These are phyloP conservation scores for Tolypocladium album DNA, from an alignment of 2,329 filamentous ascomycete genomes.

Conservation along the genomic window DNA sequence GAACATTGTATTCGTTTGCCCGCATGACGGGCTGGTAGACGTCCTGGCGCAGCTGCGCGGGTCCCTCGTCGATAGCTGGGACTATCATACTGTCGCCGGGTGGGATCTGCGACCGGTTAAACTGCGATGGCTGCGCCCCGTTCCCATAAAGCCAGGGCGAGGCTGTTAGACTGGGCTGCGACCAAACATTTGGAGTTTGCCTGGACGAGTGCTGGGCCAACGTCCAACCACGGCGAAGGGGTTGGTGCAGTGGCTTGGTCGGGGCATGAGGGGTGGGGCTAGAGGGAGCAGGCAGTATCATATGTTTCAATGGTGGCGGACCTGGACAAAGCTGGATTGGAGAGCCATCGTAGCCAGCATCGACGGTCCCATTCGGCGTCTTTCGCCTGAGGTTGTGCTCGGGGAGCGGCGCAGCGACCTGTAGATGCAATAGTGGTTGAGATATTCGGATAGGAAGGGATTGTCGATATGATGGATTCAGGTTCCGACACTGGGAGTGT, in stretches of 20 bases:
- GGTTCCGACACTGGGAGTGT: constrained; percentile 17
- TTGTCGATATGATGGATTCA: constrained; percentile 11
- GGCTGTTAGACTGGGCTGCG: neutral
- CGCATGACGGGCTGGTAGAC: constrained; percentile 21
- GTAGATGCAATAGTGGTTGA: constrained; percentile 15
- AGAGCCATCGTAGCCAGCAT: constrained; percentile 83
- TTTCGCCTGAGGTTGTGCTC: constrained; percentile 67
- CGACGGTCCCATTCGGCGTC: constrained; percentile 86
- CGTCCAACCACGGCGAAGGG: neutral
- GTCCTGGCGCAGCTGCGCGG: constrained; percentile 8
- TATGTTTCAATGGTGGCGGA: constrained; percentile 71
- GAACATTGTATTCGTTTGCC: constrained; percentile 25
- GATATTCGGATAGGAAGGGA: constrained; percentile 22
- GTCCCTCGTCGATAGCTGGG: constrained; percentile 6
- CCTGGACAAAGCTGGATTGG: constrained; percentile 61
- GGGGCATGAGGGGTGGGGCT: constrained; percentile 9
- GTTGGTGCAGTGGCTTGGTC: constrained; percentile 1
- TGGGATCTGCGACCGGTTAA: neutral
- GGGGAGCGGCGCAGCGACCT: constrained; percentile 10
- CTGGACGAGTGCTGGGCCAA: neutral
- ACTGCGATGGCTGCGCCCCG: neutral
- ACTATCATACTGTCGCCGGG: neutral
- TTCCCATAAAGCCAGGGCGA: neutral
- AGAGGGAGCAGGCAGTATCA: constrained; percentile 54
- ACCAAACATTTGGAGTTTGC: neutral